phyloP scores from a whole-genome alignment of 192 early-diverging fungal genomes.

The Paraglomus brasilianum region DNA sequence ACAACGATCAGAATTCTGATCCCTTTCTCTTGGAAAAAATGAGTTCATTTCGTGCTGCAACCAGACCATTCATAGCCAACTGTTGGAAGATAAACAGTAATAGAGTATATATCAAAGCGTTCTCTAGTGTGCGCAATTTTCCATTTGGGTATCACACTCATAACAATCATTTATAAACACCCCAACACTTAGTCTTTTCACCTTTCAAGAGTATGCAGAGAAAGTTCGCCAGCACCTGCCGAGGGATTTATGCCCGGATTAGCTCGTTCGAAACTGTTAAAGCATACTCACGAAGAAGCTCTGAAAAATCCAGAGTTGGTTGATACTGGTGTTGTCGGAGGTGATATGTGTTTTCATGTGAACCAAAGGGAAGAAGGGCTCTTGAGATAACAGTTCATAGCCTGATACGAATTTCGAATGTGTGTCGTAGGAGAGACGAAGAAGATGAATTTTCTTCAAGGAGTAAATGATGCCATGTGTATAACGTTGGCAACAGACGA shows the following conservation, averaged over 20 bases:
- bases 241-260: constrained; percentile 86
- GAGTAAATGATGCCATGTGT: constrained; percentile 93
- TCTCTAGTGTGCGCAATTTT: too few species aligned
- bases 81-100: too few species aligned
- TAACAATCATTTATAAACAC: too few species aligned
- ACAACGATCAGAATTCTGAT: too few species aligned
- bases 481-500: constrained; percentile 85
- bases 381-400: background rate
- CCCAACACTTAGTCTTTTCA: too few species aligned
- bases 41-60: too few species aligned
- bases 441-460: constrained; percentile 93
- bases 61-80: too few species aligned
- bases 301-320: constrained; percentile 69
- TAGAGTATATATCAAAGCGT: too few species aligned
- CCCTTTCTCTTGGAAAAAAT: too few species aligned
- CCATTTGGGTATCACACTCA: too few species aligned
- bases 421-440: constrained; percentile 60
- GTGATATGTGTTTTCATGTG: constrained; percentile 33
- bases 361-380: background rate
- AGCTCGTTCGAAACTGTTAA: constrained; percentile 74
- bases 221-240: constrained; percentile 57
- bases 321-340: constrained; percentile 53
- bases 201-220: too few species aligned
- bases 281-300: constrained; percentile 68
- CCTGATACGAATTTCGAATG: too few species aligned